Evolutionary conservation across 257 asterid genomes (phyloP).

Genomic region (Forsythia viridissima): DNA sequence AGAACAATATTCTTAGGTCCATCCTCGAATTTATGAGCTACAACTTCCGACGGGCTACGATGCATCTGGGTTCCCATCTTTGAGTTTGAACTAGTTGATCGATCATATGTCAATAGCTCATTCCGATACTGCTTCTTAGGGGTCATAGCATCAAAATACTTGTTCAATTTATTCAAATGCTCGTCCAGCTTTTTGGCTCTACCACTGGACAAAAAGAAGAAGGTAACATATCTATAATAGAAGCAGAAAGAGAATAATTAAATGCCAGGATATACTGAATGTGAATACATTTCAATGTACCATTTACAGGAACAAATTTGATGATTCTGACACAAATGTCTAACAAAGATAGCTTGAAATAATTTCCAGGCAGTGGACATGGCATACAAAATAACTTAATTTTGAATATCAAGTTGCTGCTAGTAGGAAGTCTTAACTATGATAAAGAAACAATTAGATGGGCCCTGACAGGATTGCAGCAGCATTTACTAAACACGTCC

Average conservation of each 20-base stretch:
- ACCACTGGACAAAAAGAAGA: conserved; percentile 56
- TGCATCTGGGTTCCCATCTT: conserved; percentile 76
- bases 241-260: neutral
- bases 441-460: neutral
- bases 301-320: conserved; percentile 2
- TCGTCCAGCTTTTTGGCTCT: conserved; percentile 80
- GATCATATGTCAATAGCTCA: conserved; percentile 68
- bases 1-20: conserved; percentile 73
- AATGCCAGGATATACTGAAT: neutral
- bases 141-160: conserved; percentile 49
- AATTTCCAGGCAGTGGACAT: neutral
- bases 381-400: neutral
- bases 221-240: conserved; percentile 22
- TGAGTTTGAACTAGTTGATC: conserved; percentile 62
- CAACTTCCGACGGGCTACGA: conserved; percentile 63
- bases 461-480: neutral
- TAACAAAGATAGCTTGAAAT: neutral
- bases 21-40: conserved; percentile 68
- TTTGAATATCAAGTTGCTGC: neutral
- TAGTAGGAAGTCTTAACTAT: neutral
- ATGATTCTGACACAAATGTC: conserved; percentile 4
- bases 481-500: neutral
- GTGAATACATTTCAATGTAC: conserved; percentile 7
- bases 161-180: conserved; percentile 62
- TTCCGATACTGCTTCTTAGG: conserved; percentile 74